These are phyloP conservation scores for Raddia guianensis DNA, from an alignment of 176 grass and related monocot species.

Conservation along the genomic window DNA sequence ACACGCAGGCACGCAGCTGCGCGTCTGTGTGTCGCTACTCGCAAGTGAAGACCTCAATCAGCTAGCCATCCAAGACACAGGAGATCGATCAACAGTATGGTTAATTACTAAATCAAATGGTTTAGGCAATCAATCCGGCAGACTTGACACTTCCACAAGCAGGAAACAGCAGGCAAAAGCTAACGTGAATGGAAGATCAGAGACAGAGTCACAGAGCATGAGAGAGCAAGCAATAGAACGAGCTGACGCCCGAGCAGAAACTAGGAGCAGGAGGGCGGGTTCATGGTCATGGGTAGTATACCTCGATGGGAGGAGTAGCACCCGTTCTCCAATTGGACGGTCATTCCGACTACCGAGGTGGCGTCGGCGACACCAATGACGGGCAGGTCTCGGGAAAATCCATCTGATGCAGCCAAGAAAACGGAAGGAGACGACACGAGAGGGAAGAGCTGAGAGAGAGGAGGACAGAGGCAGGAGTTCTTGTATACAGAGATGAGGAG, in stretches of 20 bases:
- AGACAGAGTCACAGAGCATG: not conserved
- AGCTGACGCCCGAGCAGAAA: not conserved
- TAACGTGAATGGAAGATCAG: not conserved
- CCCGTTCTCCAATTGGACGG: conserved; percentile 30
- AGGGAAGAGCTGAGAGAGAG: too few relatives aligned
- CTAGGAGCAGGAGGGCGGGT: not conserved
- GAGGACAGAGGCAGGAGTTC: too few relatives aligned
- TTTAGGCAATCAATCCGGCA: not conserved
- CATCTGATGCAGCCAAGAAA: too few relatives aligned
- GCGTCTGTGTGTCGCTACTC: not conserved
- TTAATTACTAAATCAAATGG: not conserved
- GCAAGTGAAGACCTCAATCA: not conserved
- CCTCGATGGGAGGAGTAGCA: conserved; percentile 30
- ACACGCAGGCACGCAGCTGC: too few relatives aligned
- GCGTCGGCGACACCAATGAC: not conserved
- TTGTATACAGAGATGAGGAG: too few relatives aligned
- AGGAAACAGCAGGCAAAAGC: not conserved
- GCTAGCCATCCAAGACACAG: not conserved
- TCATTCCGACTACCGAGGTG: not conserved
- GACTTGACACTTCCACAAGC: not conserved
- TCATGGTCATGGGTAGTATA: not conserved
- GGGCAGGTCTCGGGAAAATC: not conserved
- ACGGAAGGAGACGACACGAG: too few relatives aligned
- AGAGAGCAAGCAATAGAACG: not conserved
- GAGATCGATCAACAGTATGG: not conserved